phyloP scores from a whole-genome alignment of 2,329 filamentous ascomycete genomes.

The Alternaria gaisen region DNA sequence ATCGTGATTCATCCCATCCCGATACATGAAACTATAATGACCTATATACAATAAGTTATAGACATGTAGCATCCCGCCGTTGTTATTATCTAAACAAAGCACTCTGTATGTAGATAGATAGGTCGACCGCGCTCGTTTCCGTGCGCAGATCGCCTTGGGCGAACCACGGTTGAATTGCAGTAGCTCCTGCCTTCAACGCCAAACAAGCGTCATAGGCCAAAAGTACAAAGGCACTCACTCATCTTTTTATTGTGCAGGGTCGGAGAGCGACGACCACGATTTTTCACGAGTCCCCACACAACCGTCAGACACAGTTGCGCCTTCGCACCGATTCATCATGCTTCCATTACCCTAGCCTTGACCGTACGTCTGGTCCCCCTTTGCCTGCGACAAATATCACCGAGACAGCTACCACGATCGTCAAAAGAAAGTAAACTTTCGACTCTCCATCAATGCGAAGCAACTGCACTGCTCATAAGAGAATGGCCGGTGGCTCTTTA shows the following conservation, averaged over 20 bases:
- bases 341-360: background rate
- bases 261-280: background rate
- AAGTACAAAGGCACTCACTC: background rate
- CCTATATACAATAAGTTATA: too few species aligned
- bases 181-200: background rate
- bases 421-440: background rate
- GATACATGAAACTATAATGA: too few species aligned
- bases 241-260: background rate
- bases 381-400: slow-evolving; percentile 1
- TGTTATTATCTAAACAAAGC: too few species aligned
- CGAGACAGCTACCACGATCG: slow-evolving; percentile 1
- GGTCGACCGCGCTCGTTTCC: background rate
- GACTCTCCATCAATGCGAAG: slow-evolving; percentile 7
- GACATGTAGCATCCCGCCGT: too few species aligned
- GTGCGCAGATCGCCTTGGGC: background rate
- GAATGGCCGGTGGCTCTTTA: background rate
- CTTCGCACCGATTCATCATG: background rate
- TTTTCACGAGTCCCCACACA: background rate
- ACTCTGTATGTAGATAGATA: too few species aligned
- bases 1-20: too few species aligned
- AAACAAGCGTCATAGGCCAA: background rate
- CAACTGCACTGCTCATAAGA: background rate
- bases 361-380: background rate
- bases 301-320: background rate
- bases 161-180: background rate